Conservation (phyloP, 2,329 filamentous ascomycete species). For the Monilinia polystroma region DNA sequence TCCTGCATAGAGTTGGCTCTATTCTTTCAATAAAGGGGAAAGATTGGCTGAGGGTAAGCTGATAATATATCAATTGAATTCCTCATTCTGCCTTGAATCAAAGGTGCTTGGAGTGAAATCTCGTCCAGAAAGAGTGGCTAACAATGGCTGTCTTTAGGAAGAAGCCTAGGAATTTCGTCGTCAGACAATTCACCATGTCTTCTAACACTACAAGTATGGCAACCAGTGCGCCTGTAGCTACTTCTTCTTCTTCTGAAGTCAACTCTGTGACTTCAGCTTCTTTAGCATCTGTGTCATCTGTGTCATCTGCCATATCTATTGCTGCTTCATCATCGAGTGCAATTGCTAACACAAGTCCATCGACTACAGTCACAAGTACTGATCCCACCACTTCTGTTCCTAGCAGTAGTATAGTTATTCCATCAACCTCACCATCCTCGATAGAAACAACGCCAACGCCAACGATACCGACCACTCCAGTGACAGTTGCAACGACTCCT, state of each 20-base stretch:
- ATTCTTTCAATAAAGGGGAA: background rate
- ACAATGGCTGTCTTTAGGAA: constrained; percentile 29
- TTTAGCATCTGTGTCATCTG: constrained; percentile 2
- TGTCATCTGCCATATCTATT: constrained; percentile 4
- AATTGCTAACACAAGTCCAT: constrained; percentile 36
- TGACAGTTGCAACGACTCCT: constrained; percentile 23
- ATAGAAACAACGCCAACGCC: constrained; percentile 26
- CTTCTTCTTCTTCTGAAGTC: constrained; percentile 24
- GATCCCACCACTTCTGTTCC: constrained; percentile 11
- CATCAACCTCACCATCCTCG: constrained; percentile 25
- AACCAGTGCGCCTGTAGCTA: constrained; percentile 25
- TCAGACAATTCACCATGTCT: constrained; percentile 35
- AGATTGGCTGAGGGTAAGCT: constrained; percentile 15
- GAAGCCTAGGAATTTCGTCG: constrained; percentile 26
- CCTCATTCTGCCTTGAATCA: background rate
- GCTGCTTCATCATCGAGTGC: constrained; percentile 30
- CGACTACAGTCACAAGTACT: constrained; percentile 29
- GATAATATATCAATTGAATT: constrained; percentile 5
- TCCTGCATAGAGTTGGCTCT: background rate
- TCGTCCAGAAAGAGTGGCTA: constrained; percentile 23
- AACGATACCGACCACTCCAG: constrained; percentile 32
- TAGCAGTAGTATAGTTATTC: constrained; percentile 17
- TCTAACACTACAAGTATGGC: constrained; percentile 37
- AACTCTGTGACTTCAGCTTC: constrained; percentile 27
- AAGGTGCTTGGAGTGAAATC: too few species aligned